Base-by-base conservation (phyloP, 352 stramenopile species). In the Globisporangium takayamanum region DNA sequence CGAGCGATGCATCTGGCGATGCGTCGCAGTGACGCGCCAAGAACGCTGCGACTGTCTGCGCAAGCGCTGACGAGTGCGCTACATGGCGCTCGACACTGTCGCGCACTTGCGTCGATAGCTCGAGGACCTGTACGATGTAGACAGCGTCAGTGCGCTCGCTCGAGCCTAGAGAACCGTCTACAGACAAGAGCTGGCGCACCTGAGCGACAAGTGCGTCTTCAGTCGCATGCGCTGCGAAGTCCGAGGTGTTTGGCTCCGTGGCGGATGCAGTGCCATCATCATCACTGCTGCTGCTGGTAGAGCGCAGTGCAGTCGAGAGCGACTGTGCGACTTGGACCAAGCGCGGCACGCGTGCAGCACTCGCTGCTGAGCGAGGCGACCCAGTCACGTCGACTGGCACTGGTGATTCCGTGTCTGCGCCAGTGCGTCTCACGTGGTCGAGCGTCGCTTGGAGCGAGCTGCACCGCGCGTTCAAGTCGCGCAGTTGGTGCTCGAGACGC, bases 11-110 rank as follows among this genome's bases (percentile, higher is more conserved):
- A 22, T 49, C 47, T 5, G 66, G 42, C 1, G 65, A 25, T 36
- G 18, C 33, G 15, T 70, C 56, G 5, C 50, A 51, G 22, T 81
- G 64, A 11, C 65, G 62, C 26, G 30, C 8, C 28, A 76, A 55
- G 44, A 81, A 81, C 22, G 64, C 71, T 7, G 39, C 55, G 5
- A 78, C 55, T 1, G 44, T 20, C 3, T 45, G 46, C 11, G 71
- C 60, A 2, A 78, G 49, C 25, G 54, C 55, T 2, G 49, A n/a
- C 6, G 66, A 20, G 1, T 50, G 59, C 18, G 52, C 36, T 1
- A 49, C 56, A 5, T 15, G 48, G 0, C 37, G 41, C 16, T 74
- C 56, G 6, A 70, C 26, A 2, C 46, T 28, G 3, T 12, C 7
- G 14, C 54, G 53, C 1, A 61, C 37, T 39, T 55, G 37, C 16